Conservation (phyloP, 805 yeast species). For the Jamesozyma lodderae region DNA sequence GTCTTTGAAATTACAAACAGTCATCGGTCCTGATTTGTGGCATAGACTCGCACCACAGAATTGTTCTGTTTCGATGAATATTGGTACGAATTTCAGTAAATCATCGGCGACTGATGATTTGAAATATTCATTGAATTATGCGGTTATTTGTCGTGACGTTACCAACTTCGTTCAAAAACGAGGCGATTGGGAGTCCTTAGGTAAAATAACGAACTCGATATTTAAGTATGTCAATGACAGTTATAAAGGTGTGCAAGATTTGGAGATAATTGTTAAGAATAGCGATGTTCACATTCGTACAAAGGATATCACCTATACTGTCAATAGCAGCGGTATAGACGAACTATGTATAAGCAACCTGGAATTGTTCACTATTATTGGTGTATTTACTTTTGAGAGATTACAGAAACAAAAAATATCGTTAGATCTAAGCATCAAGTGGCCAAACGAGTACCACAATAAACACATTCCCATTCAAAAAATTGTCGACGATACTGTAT, state of each 20-base stretch:
- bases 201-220: slow-evolving; percentile 39
- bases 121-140: slow-evolving; percentile 78
- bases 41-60: slow-evolving; percentile 58
- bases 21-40: slow-evolving; percentile 73
- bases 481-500: slow-evolving; percentile 41
- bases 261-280: slow-evolving; percentile 16
- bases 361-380: slow-evolving; percentile 67
- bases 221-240: slow-evolving; percentile 35
- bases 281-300: slow-evolving; percentile 26
- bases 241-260: slow-evolving; percentile 17
- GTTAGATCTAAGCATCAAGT: slow-evolving; percentile 44
- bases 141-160: slow-evolving; percentile 66
- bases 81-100: slow-evolving; percentile 56
- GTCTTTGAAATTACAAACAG: slow-evolving; percentile 51
- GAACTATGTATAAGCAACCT: slow-evolving; percentile 40
- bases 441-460: slow-evolving; percentile 21
- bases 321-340: slow-evolving; percentile 10
- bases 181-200: slow-evolving; percentile 29
- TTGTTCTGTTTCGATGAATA: slow-evolving; percentile 46
- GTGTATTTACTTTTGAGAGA: slow-evolving; percentile 88
- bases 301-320: slow-evolving; percentile 20
- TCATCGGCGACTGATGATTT: slow-evolving; percentile 82
- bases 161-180: slow-evolving; percentile 38
- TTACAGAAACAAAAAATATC: slow-evolving; percentile 67
- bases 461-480: slow-evolving; percentile 24